phyloP scores from a whole-genome alignment of 2,329 filamentous ascomycete genomes.

The Harringtonia lauricola region DNA sequence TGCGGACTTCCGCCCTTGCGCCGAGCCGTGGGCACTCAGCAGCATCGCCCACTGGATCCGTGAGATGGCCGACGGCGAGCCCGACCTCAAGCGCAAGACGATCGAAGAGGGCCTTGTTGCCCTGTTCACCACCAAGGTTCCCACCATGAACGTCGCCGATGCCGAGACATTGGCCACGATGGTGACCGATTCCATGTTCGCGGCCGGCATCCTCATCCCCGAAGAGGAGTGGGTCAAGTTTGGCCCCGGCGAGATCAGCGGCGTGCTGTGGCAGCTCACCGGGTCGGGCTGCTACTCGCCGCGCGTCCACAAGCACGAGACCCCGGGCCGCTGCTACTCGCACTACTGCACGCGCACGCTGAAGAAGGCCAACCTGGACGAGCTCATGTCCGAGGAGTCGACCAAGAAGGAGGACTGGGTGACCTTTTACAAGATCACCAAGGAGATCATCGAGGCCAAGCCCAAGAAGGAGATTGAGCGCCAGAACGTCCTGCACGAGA shows the following conservation, averaged over 20 bases:
- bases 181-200: conserved; percentile 72
- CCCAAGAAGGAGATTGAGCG: conserved; percentile 82
- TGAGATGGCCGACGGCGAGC: conserved; percentile 81
- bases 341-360: conserved; percentile 87
- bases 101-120: conserved; percentile 81
- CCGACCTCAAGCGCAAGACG: conserved; percentile 72
- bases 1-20: conserved; percentile 72
- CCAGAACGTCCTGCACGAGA: conserved; percentile 91
- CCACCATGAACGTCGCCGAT: conserved; percentile 97
- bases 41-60: conserved; percentile 80
- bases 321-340: conserved; percentile 76
- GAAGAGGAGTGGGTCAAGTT: conserved; percentile 99
- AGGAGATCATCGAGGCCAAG: conserved; percentile 59
- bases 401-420: conserved; percentile 75
- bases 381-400: conserved; percentile 56
- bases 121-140: conserved; percentile 87
- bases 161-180: conserved; percentile 74
- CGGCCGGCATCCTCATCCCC: conserved; percentile 63
- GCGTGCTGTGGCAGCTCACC: conserved; percentile 87
- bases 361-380: conserved; percentile 84
- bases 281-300: conserved; percentile 85
- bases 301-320: conserved; percentile 62
- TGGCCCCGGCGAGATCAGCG: conserved; percentile 66
- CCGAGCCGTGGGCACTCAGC: conserved; percentile 87
- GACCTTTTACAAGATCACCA: conserved; percentile 75